These are phyloP conservation scores for Pseudozyma sp. DNA, from an alignment of 1,284 basidiomycete species.

Conservation along the genomic window DNA sequence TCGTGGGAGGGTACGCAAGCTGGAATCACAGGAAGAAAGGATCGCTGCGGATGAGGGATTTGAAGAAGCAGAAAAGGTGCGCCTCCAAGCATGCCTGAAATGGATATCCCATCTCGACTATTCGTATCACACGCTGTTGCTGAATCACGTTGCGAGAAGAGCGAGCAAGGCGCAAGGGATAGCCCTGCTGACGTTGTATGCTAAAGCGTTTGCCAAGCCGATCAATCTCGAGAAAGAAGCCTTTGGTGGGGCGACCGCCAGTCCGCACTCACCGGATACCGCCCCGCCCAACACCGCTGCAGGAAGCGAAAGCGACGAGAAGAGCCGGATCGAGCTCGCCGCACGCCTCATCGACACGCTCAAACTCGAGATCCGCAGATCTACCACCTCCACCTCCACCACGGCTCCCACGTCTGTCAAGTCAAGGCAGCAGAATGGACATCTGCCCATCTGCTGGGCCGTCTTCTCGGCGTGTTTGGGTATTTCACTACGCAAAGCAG, in stretches of 20 bases:
- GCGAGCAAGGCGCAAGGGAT: constrained; percentile 92
- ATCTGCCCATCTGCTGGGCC: constrained; percentile 91
- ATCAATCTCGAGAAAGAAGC: constrained; percentile 27
- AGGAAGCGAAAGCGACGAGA: neutral
- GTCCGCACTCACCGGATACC: neutral
- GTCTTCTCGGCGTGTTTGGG: constrained; percentile 82
- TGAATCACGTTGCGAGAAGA: constrained; percentile 87
- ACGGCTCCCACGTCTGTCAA: neutral
- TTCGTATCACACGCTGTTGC: constrained; percentile 84
- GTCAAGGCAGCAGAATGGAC: constrained; percentile 73
- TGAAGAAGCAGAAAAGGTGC: constrained; percentile 1
- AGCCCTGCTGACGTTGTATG: constrained; percentile 88
- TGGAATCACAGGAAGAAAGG: neutral
- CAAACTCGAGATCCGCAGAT: constrained; percentile 43
- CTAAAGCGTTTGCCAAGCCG: constrained; percentile 65
- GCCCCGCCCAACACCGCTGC: neutral
- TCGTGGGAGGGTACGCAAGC: neutral
- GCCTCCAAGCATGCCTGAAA: constrained; percentile 20
- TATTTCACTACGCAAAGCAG: constrained; percentile 76
- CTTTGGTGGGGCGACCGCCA: constrained; percentile 13
- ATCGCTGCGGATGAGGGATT: neutral
- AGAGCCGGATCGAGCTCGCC: constrained; percentile 7
- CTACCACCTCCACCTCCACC: neutral
- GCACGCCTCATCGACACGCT: constrained; percentile 26
- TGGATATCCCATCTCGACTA: constrained; percentile 74